phyloP scores from a whole-genome alignment of 768 basidiomycete species.

The Kondoa malvinella region DNA sequence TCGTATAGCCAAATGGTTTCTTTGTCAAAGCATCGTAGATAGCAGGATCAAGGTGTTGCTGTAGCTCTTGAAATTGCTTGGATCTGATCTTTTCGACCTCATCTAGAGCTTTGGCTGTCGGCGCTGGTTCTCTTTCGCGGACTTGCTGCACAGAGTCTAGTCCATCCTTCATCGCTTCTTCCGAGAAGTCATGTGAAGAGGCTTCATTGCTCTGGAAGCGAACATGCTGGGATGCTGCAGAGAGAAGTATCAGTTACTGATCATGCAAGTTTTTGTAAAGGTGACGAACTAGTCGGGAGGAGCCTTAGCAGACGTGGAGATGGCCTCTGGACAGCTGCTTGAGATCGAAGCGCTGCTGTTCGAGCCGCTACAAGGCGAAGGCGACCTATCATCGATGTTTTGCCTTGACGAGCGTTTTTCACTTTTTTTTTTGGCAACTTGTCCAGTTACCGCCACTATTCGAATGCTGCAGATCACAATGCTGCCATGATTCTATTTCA shows the following conservation, averaged over 20 bases:
- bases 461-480: too few relatives aligned
- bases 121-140: not conserved
- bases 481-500: too few relatives aligned
- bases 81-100: not conserved
- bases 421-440: not conserved
- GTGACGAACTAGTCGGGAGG: not conserved
- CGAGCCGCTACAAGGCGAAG: not conserved
- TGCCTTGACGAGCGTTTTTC: not conserved
- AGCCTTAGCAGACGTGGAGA: not conserved
- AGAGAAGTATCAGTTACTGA: not conserved
- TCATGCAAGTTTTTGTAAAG: not conserved
- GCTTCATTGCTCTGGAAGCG: not conserved
- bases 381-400: not conserved
- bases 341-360: not conserved
- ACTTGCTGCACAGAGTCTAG: not conserved
- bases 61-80: not conserved
- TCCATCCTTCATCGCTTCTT: not conserved
- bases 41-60: constrained; percentile 16
- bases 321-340: not conserved
- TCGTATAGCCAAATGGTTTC: constrained; percentile 47
- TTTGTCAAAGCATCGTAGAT: constrained; percentile 25
- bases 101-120: not conserved
- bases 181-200: not conserved
- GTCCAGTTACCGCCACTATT: not conserved
- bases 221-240: not conserved